A percentile compares a stretch with the other conserved stretches of the same genome.
Conservation (phyloP, 768 basidiomycete species). For the Pulveroboletus sp. region DNA sequence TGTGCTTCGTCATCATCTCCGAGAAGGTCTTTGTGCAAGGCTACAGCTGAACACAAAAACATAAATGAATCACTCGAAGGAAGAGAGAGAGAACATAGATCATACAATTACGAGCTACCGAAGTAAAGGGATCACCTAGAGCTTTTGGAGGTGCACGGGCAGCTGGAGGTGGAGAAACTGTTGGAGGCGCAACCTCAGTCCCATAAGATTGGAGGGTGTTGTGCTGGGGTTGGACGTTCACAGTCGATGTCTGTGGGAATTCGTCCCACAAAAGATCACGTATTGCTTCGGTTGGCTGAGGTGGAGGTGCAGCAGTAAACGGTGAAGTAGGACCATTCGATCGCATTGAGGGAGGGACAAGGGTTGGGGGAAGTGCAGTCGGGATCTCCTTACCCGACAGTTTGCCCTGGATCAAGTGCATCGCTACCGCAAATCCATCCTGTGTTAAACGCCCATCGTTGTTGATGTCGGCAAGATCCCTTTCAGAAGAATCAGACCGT, state of each 20-base stretch:
- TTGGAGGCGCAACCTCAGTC: conserved; percentile 30
- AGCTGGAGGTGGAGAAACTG: conserved; percentile 27
- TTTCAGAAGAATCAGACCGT: conserved; percentile 27
- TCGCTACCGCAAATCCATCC: conserved; percentile 93
- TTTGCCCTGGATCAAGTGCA: conserved; percentile 88
- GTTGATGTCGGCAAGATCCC: conserved; percentile 91
- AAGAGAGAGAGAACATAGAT: neutral
- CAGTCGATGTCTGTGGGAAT: conserved; percentile 39
- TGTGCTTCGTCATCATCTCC: conserved; percentile 60
- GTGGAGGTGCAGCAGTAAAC: conserved; percentile 35
- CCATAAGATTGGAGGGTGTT: conserved; percentile 33
- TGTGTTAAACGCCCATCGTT: conserved; percentile 81
- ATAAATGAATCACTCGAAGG: conserved; percentile 4
- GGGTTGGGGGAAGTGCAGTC: conserved; percentile 55
- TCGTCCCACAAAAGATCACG: conserved; percentile 54
- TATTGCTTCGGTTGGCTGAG: conserved; percentile 36
- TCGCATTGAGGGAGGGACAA: conserved; percentile 84
- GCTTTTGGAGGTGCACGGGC: conserved; percentile 15
- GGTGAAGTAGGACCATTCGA: conserved; percentile 30
- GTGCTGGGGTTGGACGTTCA: conserved; percentile 32
- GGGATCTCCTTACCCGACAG: conserved; percentile 78
- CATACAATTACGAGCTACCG: conserved; percentile 26
- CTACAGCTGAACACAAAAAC: conserved; percentile 6
- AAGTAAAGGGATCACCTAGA: conserved; percentile 48
- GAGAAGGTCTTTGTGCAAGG: conserved; percentile 50